Evolutionary conservation across 331 rosid genomes (phyloP).

Genomic region (Malus hybrid): DNA sequence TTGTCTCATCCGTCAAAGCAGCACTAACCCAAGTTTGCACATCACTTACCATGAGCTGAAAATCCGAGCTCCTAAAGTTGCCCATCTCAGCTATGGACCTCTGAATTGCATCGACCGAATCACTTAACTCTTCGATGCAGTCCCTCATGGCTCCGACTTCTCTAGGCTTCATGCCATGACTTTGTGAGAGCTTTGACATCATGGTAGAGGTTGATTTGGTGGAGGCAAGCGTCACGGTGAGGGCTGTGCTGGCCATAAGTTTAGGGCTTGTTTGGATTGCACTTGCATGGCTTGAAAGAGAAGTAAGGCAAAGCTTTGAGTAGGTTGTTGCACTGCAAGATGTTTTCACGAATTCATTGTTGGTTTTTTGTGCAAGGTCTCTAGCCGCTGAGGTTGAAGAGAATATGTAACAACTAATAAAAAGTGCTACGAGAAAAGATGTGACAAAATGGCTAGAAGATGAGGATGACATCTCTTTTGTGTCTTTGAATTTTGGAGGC

Average conservation of each 20-base stretch:
- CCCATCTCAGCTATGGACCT: slow-evolving; percentile 49
- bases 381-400: slow-evolving; percentile 10
- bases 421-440: slow-evolving; percentile 7
- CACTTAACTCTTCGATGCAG: slow-evolving; percentile 58
- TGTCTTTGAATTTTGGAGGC: background rate
- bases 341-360: slow-evolving; percentile 47
- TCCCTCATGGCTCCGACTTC: slow-evolving; percentile 58
- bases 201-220: slow-evolving; percentile 32
- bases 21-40: slow-evolving; percentile 88
- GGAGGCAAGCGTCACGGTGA: slow-evolving; percentile 53
- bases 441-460: slow-evolving; percentile 15
- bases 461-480: slow-evolving; percentile 5
- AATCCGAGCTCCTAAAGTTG: slow-evolving; percentile 17
- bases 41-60: slow-evolving; percentile 38
- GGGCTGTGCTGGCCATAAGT: slow-evolving; percentile 43
- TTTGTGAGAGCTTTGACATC: slow-evolving; percentile 26
- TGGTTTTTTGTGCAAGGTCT: slow-evolving; percentile 17
- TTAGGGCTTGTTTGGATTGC: slow-evolving; percentile 46
- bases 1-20: slow-evolving; percentile 68
- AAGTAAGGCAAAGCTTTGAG: slow-evolving; percentile 54
- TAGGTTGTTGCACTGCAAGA: slow-evolving; percentile 64
- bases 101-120: slow-evolving; percentile 49
- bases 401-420: slow-evolving; percentile 4
- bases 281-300: slow-evolving; percentile 51
- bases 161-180: slow-evolving; percentile 26